Conservation (phyloP, 371 early-diverging fungal species). For the Mortierella sp. region DNA sequence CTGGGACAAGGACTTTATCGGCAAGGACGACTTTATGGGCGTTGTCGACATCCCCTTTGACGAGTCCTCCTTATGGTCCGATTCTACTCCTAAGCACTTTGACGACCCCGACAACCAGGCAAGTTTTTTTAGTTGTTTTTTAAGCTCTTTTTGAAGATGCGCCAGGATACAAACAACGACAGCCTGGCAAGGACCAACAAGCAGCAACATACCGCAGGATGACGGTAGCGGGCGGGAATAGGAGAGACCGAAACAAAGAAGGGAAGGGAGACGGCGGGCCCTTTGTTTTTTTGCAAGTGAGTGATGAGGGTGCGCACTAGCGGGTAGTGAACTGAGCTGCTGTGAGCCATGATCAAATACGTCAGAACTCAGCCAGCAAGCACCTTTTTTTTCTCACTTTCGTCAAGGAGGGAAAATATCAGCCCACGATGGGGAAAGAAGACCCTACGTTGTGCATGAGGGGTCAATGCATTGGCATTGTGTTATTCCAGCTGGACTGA, state of each 20-base stretch:
- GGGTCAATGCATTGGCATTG: neutral
- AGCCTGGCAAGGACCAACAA: neutral
- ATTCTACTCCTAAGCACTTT: conserved; percentile 47
- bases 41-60: conserved; percentile 23
- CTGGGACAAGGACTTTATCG: conserved; percentile 72
- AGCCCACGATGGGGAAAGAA: neutral
- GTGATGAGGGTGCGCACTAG: neutral
- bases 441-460: neutral
- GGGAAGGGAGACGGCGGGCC: neutral
- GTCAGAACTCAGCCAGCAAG: neutral
- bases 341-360: neutral
- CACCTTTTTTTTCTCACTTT: neutral
- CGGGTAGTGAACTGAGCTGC: conserved; percentile 3
- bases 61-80: conserved; percentile 23
- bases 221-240: neutral
- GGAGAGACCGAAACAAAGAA: neutral
- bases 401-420: neutral
- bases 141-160: neutral
- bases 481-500: neutral
- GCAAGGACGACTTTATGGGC: conserved; percentile 45
- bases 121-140: neutral
- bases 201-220: neutral
- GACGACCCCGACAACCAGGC: conserved; percentile 63
- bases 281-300: neutral
- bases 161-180: neutral